Evolutionary conservation across 352 stramenopile genomes (phyloP), one percentile per base, ranked within the genome.

Genomic region (Globisporangium radiosum): DNA sequence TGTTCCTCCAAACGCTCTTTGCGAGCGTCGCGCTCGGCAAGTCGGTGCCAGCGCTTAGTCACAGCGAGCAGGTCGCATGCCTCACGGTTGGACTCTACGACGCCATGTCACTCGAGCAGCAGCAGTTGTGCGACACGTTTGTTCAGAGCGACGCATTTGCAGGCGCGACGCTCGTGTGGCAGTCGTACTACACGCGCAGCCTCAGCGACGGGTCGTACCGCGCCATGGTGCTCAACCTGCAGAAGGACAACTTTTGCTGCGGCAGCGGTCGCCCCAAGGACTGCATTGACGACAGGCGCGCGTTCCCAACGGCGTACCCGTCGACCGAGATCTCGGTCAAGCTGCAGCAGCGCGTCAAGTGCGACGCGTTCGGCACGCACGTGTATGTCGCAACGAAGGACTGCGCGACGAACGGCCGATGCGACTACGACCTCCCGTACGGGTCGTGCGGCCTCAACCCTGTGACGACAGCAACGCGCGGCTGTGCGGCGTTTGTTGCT

Each of bases 181-280:
- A 90, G 50, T 74, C 76, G 17, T 92, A 90, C 61, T 90, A 87
- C 61, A 55, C 62, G 33, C 71, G 76, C 57, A 88, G 78, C 56
- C 47, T 75, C 19, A 59, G 56, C 25, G 63, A 72, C 42, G 65
- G 65, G 36, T 73, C 72, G 9, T 80, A 82, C 38, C 75, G 78
- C 19, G 66, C 78, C 7, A 75, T 78, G 69, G 64, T 92, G 40
- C 69, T 90, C 45, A 75, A 63, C 17, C 56, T 92, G 10, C 75
- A 92, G 58, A 76, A 79, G 51, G 69, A 73, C 8, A 76, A 81
- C 39, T 88, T 89, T 39, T 92, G 82, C 55, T 92, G 82, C 52
- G 82, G 82, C 15, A 83, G 82, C 25, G 82, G 76, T 4, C 61
- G 78, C 3, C 82, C 82, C 0, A 50, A 73, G 44, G 71, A 82